Conservation (phyloP, 371 early-diverging fungal genomes). For the Sporodiniella umbellata region DNA sequence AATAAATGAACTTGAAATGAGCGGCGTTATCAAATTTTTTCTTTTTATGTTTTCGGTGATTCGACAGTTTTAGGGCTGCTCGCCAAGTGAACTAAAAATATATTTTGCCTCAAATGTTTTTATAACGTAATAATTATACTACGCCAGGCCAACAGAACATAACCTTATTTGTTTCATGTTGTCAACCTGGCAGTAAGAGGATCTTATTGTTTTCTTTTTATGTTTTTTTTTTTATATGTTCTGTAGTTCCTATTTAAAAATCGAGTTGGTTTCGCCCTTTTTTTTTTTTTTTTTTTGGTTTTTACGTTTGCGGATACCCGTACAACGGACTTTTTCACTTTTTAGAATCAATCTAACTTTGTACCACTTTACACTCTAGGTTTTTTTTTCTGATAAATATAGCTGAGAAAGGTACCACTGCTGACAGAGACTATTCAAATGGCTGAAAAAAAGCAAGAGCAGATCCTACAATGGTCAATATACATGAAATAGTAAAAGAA, state of each 20-base stretch:
- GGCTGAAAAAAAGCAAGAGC: no score
- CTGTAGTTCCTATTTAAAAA: background rate
- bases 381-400: background rate
- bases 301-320: background rate
- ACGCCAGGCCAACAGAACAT: background rate
- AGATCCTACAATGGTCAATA: no score
- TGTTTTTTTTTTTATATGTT: background rate
- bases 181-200: background rate
- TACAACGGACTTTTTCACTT: background rate
- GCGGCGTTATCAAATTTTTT: background rate
- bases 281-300: background rate
- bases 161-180: background rate
- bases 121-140: constrained; percentile 1
- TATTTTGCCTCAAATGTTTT: background rate
- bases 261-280: background rate
- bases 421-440: no score
- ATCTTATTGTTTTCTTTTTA: background rate
- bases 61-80: background rate
- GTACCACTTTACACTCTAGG: background rate
- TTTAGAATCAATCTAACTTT: background rate
- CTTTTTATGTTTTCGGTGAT: background rate
- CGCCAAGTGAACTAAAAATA: background rate
- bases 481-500: no score
- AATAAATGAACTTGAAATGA: background rate
- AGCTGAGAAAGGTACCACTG: no score